Evolutionary conservation across 148 eudicot species (phyloP).

Genomic region (Hydrangea macrophylla): DNA sequence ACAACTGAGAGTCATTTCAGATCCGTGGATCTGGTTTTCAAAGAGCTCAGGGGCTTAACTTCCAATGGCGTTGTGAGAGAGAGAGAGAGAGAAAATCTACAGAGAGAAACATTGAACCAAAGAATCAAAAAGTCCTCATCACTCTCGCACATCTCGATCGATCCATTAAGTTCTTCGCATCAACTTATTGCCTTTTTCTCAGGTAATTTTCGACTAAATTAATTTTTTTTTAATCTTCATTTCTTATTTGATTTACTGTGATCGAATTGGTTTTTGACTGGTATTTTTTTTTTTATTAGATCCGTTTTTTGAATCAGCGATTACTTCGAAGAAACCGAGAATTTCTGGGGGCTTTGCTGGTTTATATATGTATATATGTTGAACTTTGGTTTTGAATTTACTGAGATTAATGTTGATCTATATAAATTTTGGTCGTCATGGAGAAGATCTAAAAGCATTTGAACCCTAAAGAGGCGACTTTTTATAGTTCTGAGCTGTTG

Average conservation of each 20-base stretch:
- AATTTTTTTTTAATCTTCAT: no score
- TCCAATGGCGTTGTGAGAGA: not conserved
- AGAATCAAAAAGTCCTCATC: no score
- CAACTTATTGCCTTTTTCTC: no score
- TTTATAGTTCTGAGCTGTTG: slow-evolving; percentile 17
- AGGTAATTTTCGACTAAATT: no score
- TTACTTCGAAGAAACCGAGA: slow-evolving; percentile 12
- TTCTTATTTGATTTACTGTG: not conserved
- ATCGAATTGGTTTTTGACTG: not conserved
- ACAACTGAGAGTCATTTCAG: slow-evolving; percentile 26
- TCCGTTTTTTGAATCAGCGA: slow-evolving; percentile 17
- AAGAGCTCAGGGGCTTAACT: slow-evolving; percentile 5
- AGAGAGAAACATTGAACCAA: no score
- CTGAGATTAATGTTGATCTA: no score
- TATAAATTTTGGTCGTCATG: slow-evolving; percentile 51
- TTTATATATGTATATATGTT: slow-evolving; percentile 20
- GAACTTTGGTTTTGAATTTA: slow-evolving; percentile 20
- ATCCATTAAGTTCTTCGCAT: not conserved
- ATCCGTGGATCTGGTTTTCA: slow-evolving; percentile 23
- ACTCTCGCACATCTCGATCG: not conserved
- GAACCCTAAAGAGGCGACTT: not conserved
- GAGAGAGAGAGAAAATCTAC: no score
- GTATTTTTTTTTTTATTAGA: slow-evolving; percentile 13
- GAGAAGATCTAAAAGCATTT: slow-evolving; percentile 37
- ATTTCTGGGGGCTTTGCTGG: not conserved